Conservation (phyloP, 2,329 filamentous ascomycete species). For the Stagonosporopsis cucurbitacearum region DNA sequence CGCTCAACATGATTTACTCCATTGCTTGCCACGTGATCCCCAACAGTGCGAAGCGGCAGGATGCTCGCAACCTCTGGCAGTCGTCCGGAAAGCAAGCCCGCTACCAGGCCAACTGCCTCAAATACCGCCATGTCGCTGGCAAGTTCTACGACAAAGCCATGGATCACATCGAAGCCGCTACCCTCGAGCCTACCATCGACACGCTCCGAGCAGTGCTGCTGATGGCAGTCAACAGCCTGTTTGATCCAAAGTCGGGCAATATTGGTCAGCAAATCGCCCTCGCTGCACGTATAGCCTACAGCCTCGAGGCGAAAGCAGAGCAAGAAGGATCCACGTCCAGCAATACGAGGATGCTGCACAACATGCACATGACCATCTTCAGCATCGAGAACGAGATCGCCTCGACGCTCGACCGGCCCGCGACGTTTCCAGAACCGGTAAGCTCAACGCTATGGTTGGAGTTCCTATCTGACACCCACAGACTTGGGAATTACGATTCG, state of each 20-base stretch:
- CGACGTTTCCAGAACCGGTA: slow-evolving; percentile 47
- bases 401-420: slow-evolving; percentile 43
- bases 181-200: slow-evolving; percentile 40
- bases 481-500: slow-evolving; percentile 40
- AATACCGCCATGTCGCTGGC: slow-evolving; percentile 37
- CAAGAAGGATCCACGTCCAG: slow-evolving; percentile 33
- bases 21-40: slow-evolving; percentile 44
- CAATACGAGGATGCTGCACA: slow-evolving; percentile 32
- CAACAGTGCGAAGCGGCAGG: slow-evolving; percentile 31
- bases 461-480: slow-evolving; percentile 19
- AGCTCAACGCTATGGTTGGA: not conserved
- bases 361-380: slow-evolving; percentile 47
- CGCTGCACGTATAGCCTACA: slow-evolving; percentile 42
- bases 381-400: slow-evolving; percentile 47
- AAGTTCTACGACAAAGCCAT: slow-evolving; percentile 41
- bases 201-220: slow-evolving; percentile 43
- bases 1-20: slow-evolving; percentile 47
- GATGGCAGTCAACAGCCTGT: slow-evolving; percentile 45
- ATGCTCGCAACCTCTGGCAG: slow-evolving; percentile 30
- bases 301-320: slow-evolving; percentile 37
- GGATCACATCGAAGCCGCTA: slow-evolving; percentile 42
- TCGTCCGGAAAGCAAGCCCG: slow-evolving; percentile 36
- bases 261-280: slow-evolving; percentile 47
- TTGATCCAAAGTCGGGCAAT: slow-evolving; percentile 45
- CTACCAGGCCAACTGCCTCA: slow-evolving; percentile 39